Evolutionary conservation across 1,139 yeast species (phyloP).

Genomic region (Yamadazyma trypodendri): DNA sequence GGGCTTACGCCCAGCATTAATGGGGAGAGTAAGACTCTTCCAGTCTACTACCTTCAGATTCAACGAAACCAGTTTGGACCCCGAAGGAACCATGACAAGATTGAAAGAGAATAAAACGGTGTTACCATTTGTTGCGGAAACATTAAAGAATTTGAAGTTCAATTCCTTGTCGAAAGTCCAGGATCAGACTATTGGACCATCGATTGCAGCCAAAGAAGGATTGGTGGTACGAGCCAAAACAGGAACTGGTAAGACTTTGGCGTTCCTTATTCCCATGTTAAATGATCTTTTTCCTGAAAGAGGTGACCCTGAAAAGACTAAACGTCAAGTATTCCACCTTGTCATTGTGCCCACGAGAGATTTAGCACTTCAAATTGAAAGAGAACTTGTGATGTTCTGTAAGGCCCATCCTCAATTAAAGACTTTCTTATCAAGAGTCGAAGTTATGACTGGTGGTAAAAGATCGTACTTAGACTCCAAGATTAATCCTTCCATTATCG

Average conservation of each 20-base stretch:
- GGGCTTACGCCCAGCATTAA: neutral
- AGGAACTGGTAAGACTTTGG: constrained; percentile 93
- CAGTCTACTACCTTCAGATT: neutral
- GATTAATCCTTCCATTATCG: constrained; percentile 51
- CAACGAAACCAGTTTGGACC: constrained; percentile 10
- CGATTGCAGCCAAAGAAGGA: constrained; percentile 56
- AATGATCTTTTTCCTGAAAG: constrained; percentile 18
- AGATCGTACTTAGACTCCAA: constrained; percentile 19
- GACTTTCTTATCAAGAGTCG: constrained; percentile 17
- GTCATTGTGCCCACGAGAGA: constrained; percentile 92
- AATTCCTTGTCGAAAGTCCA: constrained; percentile 74
- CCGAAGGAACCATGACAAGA: constrained; percentile 11
- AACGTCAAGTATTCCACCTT: constrained; percentile 52
- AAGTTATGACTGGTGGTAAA: constrained; percentile 42
- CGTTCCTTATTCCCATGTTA: constrained; percentile 78
- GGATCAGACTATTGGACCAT: constrained; percentile 66
- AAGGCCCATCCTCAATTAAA: constrained; percentile 29
- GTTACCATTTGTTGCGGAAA: constrained; percentile 19
- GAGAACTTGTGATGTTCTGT: constrained; percentile 43
- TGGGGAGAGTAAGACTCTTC: constrained; percentile 2
- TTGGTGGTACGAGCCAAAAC: constrained; percentile 89
- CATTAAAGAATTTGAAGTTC: constrained; percentile 44
- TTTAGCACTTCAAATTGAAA: constrained; percentile 79
- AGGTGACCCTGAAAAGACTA: constrained; percentile 16
- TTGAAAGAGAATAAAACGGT: constrained; percentile 17